Percentiles rank a stretch among this genome's conserved stretches.
phyloP scores from a whole-genome alignment of 306 rosid species.

The Comarum palustre region DNA sequence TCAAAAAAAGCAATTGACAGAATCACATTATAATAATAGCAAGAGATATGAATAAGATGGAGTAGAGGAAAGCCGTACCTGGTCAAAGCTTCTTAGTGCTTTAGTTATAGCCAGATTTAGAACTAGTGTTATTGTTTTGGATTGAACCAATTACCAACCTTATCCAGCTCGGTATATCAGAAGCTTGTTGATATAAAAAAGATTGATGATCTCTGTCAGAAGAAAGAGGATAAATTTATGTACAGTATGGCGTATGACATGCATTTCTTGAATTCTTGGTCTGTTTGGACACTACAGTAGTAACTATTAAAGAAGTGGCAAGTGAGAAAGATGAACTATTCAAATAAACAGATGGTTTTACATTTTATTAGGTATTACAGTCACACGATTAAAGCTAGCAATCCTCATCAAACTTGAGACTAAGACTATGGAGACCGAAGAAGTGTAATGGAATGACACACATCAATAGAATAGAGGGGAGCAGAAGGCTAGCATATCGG shows the following conservation, averaged over 20 bases:
- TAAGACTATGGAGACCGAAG: neutral
- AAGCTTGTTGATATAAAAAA: neutral
- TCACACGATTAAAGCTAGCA: constrained; percentile 10
- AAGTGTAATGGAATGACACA: neutral
- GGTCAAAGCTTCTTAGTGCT: no score
- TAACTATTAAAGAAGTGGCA: neutral
- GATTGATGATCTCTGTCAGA: neutral
- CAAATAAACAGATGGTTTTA: constrained; percentile 3
- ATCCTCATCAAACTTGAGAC: constrained; percentile 14
- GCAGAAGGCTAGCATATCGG: constrained; percentile 48
- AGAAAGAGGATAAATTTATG: neutral
- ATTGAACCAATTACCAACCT: neutral
- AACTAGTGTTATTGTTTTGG: neutral
- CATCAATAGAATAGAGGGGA: neutral
- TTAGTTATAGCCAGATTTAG: neutral
- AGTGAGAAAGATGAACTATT: neutral
- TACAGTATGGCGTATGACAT: neutral
- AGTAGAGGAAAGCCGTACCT: no score
- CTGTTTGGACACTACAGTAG: neutral
- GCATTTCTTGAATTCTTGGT: neutral
- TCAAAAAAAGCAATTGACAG: no score
- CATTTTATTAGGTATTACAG: constrained; percentile 17
- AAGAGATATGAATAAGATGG: no score
- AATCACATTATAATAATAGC: no score
- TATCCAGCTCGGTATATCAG: neutral